A percentile compares a stretch with the other conserved stretches of the same genome.
These are phyloP conservation scores for Pulveroboletus sp. DNA, from an alignment of 1,284 basidiomycete genomes.

Conservation along the genomic window DNA sequence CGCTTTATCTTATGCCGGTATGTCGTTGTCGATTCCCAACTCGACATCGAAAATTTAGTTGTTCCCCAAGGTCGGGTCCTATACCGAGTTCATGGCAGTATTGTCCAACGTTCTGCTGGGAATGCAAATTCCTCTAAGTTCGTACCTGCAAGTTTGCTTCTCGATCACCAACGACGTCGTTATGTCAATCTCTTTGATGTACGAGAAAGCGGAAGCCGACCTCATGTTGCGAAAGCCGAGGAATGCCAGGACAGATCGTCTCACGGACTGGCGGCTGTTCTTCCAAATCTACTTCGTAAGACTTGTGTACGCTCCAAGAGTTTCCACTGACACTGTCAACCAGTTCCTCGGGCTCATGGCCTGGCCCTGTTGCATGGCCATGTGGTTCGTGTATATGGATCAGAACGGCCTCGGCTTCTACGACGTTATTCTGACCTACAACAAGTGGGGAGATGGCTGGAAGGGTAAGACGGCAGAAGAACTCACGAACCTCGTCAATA, in stretches of 20 bases:
- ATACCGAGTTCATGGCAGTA: constrained; percentile 41
- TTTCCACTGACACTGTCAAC: neutral
- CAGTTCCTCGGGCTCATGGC: constrained; percentile 49
- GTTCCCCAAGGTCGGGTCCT: constrained; percentile 34
- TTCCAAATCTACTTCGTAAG: constrained; percentile 37
- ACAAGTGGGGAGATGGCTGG: constrained; percentile 40
- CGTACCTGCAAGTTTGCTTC: constrained; percentile 47
- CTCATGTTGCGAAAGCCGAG: constrained; percentile 64
- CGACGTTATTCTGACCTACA: constrained; percentile 44
- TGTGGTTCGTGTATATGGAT: constrained; percentile 44
- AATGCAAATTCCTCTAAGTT: constrained; percentile 45
- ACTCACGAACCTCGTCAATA: constrained; percentile 35
- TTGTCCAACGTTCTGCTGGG: constrained; percentile 40
- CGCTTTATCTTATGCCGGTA: constrained; percentile 44
- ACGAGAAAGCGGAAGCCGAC: constrained; percentile 43
- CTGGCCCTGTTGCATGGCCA: constrained; percentile 47
- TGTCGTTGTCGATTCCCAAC: constrained; percentile 31
- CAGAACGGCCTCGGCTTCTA: constrained; percentile 40
- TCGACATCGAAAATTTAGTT: neutral
- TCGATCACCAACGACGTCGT: constrained; percentile 43
- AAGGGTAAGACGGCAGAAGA: constrained; percentile 32
- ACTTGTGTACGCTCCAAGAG: constrained; percentile 2
- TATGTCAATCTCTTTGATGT: constrained; percentile 43
- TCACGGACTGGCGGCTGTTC: constrained; percentile 43
- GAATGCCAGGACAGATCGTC: constrained; percentile 55